These are phyloP conservation scores for Ophiostoma triangulosporum DNA, from an alignment of 2,329 filamentous ascomycete species.

Conservation along the genomic window DNA sequence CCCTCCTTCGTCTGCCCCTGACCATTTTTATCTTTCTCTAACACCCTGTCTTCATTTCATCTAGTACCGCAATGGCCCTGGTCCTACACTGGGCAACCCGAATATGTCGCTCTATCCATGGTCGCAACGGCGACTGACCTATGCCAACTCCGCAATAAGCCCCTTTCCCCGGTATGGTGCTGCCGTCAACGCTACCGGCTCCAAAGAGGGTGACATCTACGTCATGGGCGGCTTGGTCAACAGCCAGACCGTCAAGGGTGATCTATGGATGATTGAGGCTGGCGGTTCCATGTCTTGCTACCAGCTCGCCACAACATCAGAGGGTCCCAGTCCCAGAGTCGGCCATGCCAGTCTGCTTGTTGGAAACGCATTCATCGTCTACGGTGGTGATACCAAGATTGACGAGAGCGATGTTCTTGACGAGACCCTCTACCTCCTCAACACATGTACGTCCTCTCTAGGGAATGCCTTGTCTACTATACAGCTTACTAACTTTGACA, in stretches of 20 bases:
- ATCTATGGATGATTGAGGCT: conserved; percentile 95
- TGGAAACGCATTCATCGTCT: conserved; percentile 97
- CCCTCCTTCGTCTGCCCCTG: not conserved
- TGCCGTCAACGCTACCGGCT: conserved; percentile 81
- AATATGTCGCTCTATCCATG: conserved; percentile 86
- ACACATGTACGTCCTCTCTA: conserved; percentile 62
- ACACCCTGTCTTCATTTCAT: conserved; percentile 7
- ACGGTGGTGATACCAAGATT: conserved; percentile 95
- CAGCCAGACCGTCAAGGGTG: conserved; percentile 88
- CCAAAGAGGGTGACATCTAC: conserved; percentile 94
- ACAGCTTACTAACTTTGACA: conserved; percentile 25
- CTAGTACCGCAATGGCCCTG: conserved; percentile 44
- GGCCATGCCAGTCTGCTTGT: conserved; percentile 89
- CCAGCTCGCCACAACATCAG: conserved; percentile 78
- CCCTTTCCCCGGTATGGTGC: conserved; percentile 96
- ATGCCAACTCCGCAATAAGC: conserved; percentile 66
- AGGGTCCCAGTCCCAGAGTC: conserved; percentile 88
- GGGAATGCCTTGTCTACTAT: not conserved
- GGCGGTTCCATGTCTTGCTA: conserved; percentile 81
- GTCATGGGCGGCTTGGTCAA: conserved; percentile 96
- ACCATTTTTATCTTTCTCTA: conserved; percentile 1
- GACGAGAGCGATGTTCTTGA: conserved; percentile 85
- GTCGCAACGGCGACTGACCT: conserved; percentile 81
- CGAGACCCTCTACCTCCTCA: conserved; percentile 89
- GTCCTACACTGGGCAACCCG: conserved; percentile 34